phyloP scores from a whole-genome alignment of 768 basidiomycete genomes.

The Boletus pseudo-olivaceus region DNA sequence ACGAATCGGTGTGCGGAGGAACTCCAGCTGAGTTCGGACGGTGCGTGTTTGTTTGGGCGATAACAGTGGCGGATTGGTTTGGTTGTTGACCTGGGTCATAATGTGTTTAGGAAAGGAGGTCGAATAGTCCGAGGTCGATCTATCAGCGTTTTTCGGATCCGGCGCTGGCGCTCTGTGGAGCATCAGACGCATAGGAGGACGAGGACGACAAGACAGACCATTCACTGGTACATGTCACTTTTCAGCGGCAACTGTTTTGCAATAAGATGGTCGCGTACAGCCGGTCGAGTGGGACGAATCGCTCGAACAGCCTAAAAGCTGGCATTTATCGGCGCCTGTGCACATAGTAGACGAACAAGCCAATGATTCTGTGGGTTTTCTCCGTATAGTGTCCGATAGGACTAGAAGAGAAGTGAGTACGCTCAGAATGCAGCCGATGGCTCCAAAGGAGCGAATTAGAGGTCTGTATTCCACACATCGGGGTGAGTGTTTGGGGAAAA shows the following conservation, averaged over 20 bases:
- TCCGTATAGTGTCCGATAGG: too few relatives aligned
- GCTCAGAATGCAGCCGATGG: conserved; percentile 35
- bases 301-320: conserved; percentile 65
- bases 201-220: conserved; percentile 58
- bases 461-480: conserved; percentile 28
- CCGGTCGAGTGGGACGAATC: conserved; percentile 67
- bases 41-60: neutral
- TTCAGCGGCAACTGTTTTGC: conserved; percentile 14
- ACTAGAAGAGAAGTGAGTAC: conserved; percentile 49
- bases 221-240: conserved; percentile 50
- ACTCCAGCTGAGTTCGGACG: conserved; percentile 63
- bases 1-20: conserved; percentile 72
- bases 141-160: conserved; percentile 55
- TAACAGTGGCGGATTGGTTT: neutral
- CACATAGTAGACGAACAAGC: too few relatives aligned
- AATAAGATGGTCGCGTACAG: conserved; percentile 59
- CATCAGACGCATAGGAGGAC: conserved; percentile 24
- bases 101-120: conserved; percentile 58
- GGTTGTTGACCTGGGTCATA: neutral
- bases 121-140: conserved; percentile 68
- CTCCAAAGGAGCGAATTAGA: conserved; percentile 35
- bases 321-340: conserved; percentile 36
- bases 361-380: neutral
- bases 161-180: conserved; percentile 7
- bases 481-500: neutral